Evolutionary conservation across 1,284 basidiomycete genomes (phyloP).

Genomic region (Ganoderma multipileum): DNA sequence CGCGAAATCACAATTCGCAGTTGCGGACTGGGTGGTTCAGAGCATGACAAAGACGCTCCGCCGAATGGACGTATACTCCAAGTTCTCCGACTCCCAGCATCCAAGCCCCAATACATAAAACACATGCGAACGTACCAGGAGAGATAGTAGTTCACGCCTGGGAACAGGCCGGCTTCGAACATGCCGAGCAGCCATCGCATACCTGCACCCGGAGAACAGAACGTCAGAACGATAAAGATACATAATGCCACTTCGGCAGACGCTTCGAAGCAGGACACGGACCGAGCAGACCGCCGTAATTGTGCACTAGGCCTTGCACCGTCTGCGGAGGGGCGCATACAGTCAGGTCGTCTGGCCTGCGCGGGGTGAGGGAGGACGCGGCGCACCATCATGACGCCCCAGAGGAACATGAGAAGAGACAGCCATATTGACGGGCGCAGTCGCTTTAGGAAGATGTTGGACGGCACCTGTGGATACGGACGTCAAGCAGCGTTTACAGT

Average conservation of each 20-base stretch:
- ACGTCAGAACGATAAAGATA: constrained; percentile 7
- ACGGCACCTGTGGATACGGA: constrained; percentile 55
- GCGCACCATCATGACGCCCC: constrained; percentile 76
- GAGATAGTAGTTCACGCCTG: constrained; percentile 72
- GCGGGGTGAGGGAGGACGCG: neutral
- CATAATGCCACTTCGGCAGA: neutral
- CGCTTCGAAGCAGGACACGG: neutral
- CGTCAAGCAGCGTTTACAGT: neutral
- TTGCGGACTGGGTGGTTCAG: neutral
- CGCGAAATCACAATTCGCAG: neutral
- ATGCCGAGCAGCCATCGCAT: constrained; percentile 72
- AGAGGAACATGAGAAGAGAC: constrained; percentile 66
- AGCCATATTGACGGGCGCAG: constrained; percentile 74
- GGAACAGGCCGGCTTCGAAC: constrained; percentile 78
- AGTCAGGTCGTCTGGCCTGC: neutral
- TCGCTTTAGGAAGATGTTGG: constrained; percentile 74
- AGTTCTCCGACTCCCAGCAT: neutral
- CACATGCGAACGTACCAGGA: constrained; percentile 56
- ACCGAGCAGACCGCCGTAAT: constrained; percentile 72
- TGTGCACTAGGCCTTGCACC: constrained; percentile 69
- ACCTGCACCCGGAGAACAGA: constrained; percentile 41
- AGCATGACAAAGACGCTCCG: neutral
- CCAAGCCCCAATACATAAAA: neutral
- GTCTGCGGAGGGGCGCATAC: constrained; percentile 48
- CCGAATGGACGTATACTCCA: neutral